Evolutionary conservation across 2,329 filamentous ascomycete species (phyloP).

Genomic region (Harringtonia aguacate): DNA sequence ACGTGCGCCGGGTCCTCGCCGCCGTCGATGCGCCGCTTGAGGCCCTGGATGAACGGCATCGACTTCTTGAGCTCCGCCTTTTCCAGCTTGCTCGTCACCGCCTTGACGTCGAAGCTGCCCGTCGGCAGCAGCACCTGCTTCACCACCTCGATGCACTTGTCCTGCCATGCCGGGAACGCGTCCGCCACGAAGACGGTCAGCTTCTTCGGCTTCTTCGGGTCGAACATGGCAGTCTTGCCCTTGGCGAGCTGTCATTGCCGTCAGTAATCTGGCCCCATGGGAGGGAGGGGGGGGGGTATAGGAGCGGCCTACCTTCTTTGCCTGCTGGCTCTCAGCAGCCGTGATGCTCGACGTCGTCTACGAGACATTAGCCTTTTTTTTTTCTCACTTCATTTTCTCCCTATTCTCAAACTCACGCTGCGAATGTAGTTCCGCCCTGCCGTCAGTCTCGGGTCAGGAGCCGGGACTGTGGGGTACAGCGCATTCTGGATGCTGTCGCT

Average conservation of each 20-base stretch:
- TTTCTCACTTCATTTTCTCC: background rate
- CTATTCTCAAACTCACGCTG: conserved; percentile 7
- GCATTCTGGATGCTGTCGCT: conserved; percentile 57
- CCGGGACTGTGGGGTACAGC: conserved; percentile 59
- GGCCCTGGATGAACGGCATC: conserved; percentile 85
- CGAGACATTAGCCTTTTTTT: background rate
- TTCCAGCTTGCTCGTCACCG: conserved; percentile 63
- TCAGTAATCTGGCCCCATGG: too few species aligned
- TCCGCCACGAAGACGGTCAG: conserved; percentile 75
- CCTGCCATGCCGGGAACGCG: conserved; percentile 82
- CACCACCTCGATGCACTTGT: conserved; percentile 75
- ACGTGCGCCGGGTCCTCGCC: conserved; percentile 58
- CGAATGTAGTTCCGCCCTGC: conserved; percentile 78
- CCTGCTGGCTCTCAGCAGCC: conserved; percentile 14
- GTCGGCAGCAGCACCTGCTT: conserved; percentile 32
- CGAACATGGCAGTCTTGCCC: conserved; percentile 76
- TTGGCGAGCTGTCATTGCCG: conserved; percentile 70
- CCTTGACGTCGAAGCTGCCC: conserved; percentile 56
- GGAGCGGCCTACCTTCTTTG: conserved; percentile 5
- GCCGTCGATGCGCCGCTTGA: conserved; percentile 73
- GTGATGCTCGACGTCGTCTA: conserved; percentile 12
- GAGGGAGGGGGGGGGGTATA: too few species aligned
- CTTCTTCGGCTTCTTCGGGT: conserved; percentile 86
- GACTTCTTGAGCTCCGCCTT: conserved; percentile 94
- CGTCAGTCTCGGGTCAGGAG: conserved; percentile 54